These are phyloP conservation scores for Chenopodium quinoa DNA, from an alignment of 148 eudicot species.

Conservation along the genomic window DNA sequence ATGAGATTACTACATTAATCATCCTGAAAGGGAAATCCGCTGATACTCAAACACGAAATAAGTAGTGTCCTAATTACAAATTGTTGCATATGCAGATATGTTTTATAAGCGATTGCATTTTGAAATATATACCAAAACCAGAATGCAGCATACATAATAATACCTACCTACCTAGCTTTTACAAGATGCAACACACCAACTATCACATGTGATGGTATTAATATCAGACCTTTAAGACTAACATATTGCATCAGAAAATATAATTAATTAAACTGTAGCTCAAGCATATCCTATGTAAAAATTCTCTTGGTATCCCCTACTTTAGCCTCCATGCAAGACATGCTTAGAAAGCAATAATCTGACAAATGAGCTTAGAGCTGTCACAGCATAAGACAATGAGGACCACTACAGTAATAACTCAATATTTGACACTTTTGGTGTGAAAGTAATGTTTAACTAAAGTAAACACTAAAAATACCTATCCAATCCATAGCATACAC, in stretches of 20 bases:
- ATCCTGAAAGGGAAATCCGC: neutral
- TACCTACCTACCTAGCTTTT: too few species aligned
- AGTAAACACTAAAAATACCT: conserved; percentile 41
- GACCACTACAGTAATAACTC: neutral
- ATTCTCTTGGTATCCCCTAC: neutral
- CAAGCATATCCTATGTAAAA: neutral
- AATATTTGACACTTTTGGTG: neutral
- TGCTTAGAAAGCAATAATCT: conserved; percentile 5
- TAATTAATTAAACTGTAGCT: neutral
- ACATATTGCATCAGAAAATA: neutral
- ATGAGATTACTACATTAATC: neutral
- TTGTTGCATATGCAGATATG: neutral
- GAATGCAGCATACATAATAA: neutral
- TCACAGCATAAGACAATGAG: neutral
- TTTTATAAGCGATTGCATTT: too few species aligned
- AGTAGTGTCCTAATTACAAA: too few species aligned
- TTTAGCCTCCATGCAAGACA: neutral
- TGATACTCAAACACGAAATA: neutral
- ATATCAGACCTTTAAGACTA: neutral
- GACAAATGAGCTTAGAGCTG: neutral
- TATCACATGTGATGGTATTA: neutral
- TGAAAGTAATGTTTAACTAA: neutral
- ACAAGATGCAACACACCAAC: neutral
- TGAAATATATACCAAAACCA: neutral
- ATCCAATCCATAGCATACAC: conserved; percentile 98